Conservation (phyloP, 768 basidiomycete species). For the Punctularia strigosozonata region DNA sequence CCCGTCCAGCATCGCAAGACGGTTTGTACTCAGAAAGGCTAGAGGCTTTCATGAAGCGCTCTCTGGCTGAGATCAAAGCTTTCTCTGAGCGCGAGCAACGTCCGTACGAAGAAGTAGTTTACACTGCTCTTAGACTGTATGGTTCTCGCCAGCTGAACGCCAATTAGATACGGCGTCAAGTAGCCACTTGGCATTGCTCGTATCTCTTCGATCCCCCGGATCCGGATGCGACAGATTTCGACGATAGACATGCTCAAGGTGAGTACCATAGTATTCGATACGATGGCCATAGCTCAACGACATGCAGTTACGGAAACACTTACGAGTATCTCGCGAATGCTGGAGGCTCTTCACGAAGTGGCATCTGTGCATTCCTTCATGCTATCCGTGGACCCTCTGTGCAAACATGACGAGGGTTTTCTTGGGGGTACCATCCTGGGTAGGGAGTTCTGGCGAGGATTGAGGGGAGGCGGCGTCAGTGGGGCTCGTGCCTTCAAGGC, state of each 20-base stretch:
- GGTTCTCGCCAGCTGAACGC: too few species aligned
- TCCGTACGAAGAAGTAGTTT: conserved; percentile 47
- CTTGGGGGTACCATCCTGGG: conserved; percentile 51
- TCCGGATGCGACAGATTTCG: too few species aligned
- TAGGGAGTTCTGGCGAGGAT: conserved; percentile 54
- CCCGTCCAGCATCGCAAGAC: conserved; percentile 28
- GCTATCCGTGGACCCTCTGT: conserved; percentile 43
- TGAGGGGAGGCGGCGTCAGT: conserved; percentile 44
- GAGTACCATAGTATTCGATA: too few species aligned
- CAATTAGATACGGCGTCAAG: conserved; percentile 34
- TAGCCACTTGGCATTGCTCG: conserved; percentile 55
- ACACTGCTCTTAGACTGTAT: background rate
- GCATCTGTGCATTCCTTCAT: conserved; percentile 51
- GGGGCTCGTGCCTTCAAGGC: conserved; percentile 47
- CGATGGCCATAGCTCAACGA: too few species aligned
- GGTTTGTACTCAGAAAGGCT: conserved; percentile 53
- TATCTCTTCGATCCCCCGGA: conserved; percentile 32
- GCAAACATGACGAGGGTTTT: conserved; percentile 38
- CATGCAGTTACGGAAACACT: conserved; percentile 41
- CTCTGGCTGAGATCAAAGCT: conserved; percentile 39
- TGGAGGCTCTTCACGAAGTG: conserved; percentile 40
- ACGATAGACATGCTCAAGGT: too few species aligned
- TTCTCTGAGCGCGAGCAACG: conserved; percentile 50
- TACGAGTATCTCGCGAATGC: conserved; percentile 33
- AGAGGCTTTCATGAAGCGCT: conserved; percentile 51